These are phyloP conservation scores for Fusarium sp. DNA, from an alignment of 2,329 filamentous ascomycete species.

Conservation along the genomic window DNA sequence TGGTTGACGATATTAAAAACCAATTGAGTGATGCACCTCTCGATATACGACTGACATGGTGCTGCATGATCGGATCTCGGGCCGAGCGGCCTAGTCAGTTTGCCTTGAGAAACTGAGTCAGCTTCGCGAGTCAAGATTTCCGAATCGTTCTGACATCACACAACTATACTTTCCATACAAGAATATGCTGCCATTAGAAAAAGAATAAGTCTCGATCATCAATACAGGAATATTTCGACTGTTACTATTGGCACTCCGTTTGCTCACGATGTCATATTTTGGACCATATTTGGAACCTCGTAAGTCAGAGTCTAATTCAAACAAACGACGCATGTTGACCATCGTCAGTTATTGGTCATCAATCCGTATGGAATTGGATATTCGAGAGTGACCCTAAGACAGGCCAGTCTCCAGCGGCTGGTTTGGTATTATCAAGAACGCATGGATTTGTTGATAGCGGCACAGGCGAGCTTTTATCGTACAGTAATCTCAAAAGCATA, in stretches of 20 bases:
- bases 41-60: neutral
- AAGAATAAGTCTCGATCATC: neutral
- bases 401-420: neutral
- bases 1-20: neutral
- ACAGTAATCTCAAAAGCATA: neutral
- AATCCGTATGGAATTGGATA: neutral
- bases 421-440: neutral
- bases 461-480: neutral
- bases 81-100: neutral
- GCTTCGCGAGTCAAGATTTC: neutral
- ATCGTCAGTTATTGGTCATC: neutral
- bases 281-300: neutral
- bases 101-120: neutral
- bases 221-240: neutral
- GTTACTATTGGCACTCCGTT: rapidly evolving
- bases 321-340: neutral
- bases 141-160: neutral
- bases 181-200: too few relatives aligned
- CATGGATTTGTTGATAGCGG: neutral
- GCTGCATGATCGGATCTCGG: neutral
- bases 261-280: neutral
- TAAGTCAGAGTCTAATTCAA: neutral
- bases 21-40: neutral
- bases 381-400: neutral
- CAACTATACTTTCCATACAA: too few relatives aligned